Base-by-base conservation (phyloP, 2,329 filamentous ascomycete genomes). In the Hypoxylon sp. region DNA sequence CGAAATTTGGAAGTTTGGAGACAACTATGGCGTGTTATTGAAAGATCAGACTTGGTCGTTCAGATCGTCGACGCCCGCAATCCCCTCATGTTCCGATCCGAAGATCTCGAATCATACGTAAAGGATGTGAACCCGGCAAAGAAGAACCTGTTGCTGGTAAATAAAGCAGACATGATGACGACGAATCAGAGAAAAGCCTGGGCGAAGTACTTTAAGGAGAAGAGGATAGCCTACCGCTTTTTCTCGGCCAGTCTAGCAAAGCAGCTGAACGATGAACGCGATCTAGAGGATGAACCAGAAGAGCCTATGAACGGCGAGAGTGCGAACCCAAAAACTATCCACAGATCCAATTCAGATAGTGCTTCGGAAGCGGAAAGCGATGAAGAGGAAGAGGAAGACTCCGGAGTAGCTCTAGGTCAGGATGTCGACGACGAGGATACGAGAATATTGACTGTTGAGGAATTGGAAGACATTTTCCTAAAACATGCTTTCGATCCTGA, bases 81-180 rank as follows among this genome's bases (percentile, higher is more conserved):
- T 80, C 96, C 96, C 2, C 85, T 99, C 17, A 87, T 98, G 74
- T 99, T 98, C 83, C 89, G 97, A 64, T 97, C 92, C 4, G 95
- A 97, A 74, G 96, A 99, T 84, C 82, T 99, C 68, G 96, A 98
- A 78, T 86, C 85, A 72, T 99, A 99, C 74, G 96, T 99, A 76
- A 97, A 97, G 82, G 94, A 97, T 74, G 92, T 98, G 27, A 92
- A 97, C 76, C 82, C 90, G 1, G 91, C 89, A 78, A 98, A 99
- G 85, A 88, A 94, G 79, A 99, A 98, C 79, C 78, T 99, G 77
- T 81, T 99, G 62, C 85, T 99, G 61, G 95, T 99, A 77, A 99
- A 99, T 86, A 99, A 99, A 85, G 95, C 96, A 50, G 96, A 99
- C 82, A 98, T 99, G 96, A 95, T 99, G 93, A 97, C 95, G 1